phyloP scores from a whole-genome alignment of 2,329 filamentous ascomycete species.

The Colletotrichum sp. region DNA sequence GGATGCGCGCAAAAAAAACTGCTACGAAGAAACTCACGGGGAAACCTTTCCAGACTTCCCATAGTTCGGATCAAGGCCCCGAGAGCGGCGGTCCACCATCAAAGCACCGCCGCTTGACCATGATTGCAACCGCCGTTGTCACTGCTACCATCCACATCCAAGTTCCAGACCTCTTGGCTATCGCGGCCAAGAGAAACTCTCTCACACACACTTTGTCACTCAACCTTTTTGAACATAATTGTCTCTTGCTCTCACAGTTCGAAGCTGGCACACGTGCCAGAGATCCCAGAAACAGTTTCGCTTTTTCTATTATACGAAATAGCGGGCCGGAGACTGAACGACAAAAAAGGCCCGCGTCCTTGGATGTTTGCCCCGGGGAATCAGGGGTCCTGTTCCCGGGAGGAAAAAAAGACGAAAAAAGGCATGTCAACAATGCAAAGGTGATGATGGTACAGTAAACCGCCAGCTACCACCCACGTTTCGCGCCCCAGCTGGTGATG shows the following conservation, averaged over 20 bases:
- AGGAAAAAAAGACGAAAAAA: neutral
- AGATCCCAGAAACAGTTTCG: conserved; percentile 17
- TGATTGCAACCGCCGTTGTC: neutral
- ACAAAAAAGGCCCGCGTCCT: neutral
- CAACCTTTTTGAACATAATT: neutral
- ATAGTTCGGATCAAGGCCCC: conserved; percentile 2
- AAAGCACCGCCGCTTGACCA: neutral
- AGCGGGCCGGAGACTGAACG: neutral
- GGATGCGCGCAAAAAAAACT: neutral
- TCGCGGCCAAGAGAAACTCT: neutral
- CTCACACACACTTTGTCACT: neutral
- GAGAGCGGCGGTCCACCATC: neutral
- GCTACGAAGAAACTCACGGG: neutral
- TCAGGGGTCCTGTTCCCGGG: conserved; percentile 5
- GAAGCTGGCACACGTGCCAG: neutral
- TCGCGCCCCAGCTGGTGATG: neutral
- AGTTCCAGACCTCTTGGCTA: neutral
- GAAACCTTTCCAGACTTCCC: neutral
- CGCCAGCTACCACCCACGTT: neutral
- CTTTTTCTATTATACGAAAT: conserved; percentile 15
- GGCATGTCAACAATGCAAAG: conserved; percentile 6
- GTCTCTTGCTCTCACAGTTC: neutral
- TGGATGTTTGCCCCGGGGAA: neutral
- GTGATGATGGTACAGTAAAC: conserved; percentile 17
- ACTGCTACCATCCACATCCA: neutral